Conservation (phyloP, 805 yeast genomes). For the Saitoella complicata region DNA sequence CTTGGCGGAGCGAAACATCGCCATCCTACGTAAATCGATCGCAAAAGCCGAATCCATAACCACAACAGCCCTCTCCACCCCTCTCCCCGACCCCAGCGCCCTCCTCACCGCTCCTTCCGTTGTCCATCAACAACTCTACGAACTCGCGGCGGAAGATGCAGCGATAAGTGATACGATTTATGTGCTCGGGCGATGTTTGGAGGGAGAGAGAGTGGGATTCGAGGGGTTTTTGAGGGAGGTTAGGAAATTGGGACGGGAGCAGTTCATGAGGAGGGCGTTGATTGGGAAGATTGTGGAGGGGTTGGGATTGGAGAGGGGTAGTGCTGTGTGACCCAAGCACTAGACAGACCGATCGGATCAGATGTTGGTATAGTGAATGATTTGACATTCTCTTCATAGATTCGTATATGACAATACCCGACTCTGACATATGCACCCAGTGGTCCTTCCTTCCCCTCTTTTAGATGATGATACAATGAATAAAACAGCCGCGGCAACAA, state of each 20-base stretch:
- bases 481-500: no score
- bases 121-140: conserved; percentile 45
- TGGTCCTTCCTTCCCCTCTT: no score
- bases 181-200: conserved; percentile 40
- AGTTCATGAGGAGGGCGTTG: conserved; percentile 37
- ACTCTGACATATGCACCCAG: no score
- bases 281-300: conserved; percentile 16
- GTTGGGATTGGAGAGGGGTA: no score
- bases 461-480: no score
- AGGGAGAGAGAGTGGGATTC: conserved; percentile 29
- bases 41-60: conserved; percentile 19
- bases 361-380: no score
- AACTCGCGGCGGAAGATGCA: conserved; percentile 44
- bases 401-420: no score
- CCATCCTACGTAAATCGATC: conserved; percentile 9
- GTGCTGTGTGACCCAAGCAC: no score
- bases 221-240: conserved; percentile 31
- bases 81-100: conserved; percentile 24
- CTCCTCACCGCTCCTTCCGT: conserved; percentile 35
- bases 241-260: conserved; percentile 45
- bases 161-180: conserved; percentile 57
- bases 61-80: conserved; percentile 16
- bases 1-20: conserved; percentile 22
- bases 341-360: no score
- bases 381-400: no score